Conservation (phyloP, 202 grass and related monocot species). For the Cymbopogon flexuosus region DNA sequence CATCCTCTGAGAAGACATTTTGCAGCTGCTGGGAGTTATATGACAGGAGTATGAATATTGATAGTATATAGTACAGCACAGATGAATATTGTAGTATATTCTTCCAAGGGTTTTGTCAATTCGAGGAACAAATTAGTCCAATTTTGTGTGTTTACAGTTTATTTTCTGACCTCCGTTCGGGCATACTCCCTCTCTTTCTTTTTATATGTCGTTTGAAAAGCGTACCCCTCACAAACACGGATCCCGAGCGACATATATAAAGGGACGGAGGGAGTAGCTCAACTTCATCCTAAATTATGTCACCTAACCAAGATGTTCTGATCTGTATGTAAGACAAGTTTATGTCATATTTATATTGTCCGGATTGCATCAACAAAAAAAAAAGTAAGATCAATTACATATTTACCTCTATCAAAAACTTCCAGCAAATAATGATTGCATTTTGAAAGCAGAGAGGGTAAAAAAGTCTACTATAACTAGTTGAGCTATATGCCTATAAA, state of each 20-base stretch:
- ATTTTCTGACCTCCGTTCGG: constrained; percentile 4
- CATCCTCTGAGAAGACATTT: too few relatives aligned
- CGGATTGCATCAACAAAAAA: not conserved
- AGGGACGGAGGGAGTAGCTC: too few relatives aligned
- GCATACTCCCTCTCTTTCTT: too few relatives aligned
- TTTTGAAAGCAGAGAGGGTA: too few relatives aligned
- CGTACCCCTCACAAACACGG: too few relatives aligned
- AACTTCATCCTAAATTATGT: constrained; percentile 22
- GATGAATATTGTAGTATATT: constrained; percentile 1
- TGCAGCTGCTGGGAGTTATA: constrained; percentile 26
- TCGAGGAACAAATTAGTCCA: not conserved
- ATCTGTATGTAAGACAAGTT: constrained; percentile 8
- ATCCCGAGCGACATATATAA: too few relatives aligned
- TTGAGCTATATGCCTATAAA: too few relatives aligned
- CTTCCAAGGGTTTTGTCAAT: not conserved
- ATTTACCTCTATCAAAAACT: too few relatives aligned
- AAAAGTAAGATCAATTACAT: too few relatives aligned
- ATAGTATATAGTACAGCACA: constrained; percentile 35
- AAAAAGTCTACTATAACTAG: too few relatives aligned
- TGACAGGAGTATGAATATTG: not conserved
- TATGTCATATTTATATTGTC: not conserved
- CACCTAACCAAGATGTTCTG: not conserved
- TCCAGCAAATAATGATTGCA: too few relatives aligned
- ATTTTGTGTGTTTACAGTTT: constrained; percentile 29
- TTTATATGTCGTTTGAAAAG: too few relatives aligned